A percentile compares a stretch with the other conserved stretches of the same genome.
Evolutionary conservation across 2,329 filamentous ascomycete species (phyloP).

Genomic region (Botryotinia convoluta): DNA sequence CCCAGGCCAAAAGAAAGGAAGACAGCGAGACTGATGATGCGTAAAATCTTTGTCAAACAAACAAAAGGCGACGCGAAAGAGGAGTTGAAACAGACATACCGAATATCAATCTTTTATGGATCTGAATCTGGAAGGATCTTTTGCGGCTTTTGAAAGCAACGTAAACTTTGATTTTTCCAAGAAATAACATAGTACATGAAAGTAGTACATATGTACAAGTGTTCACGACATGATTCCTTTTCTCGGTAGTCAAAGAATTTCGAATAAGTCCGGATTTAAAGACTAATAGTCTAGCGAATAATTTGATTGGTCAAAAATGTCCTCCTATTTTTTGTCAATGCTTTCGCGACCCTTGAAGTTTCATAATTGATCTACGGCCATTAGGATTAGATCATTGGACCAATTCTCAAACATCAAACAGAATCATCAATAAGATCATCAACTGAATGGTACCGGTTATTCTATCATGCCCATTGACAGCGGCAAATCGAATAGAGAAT

Average conservation of each 20-base stretch:
- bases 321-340: not conserved
- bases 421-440: conserved; percentile 3
- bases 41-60: not conserved
- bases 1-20: not conserved
- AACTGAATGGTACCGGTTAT: not conserved
- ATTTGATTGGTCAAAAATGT: not conserved
- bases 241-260: not conserved
- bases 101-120: not conserved
- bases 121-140: not conserved
- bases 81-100: conserved; percentile 13
- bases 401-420: conserved; percentile 17
- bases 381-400: conserved; percentile 18
- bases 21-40: not conserved
- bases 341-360: conserved; percentile 11
- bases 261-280: not conserved
- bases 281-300: not conserved
- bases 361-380: conserved; percentile 13
- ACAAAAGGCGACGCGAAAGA: not conserved
- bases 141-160: not conserved
- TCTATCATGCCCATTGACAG: not conserved
- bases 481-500: not conserved
- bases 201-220: not conserved
- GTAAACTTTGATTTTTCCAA: not conserved
- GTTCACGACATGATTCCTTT: conserved; percentile 6
- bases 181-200: not conserved